Evolutionary conservation across 2,329 filamentous ascomycete genomes (phyloP), one percentile per base, ranked within the genome.

Genomic region (Aspergillus pseudonomiae): DNA sequence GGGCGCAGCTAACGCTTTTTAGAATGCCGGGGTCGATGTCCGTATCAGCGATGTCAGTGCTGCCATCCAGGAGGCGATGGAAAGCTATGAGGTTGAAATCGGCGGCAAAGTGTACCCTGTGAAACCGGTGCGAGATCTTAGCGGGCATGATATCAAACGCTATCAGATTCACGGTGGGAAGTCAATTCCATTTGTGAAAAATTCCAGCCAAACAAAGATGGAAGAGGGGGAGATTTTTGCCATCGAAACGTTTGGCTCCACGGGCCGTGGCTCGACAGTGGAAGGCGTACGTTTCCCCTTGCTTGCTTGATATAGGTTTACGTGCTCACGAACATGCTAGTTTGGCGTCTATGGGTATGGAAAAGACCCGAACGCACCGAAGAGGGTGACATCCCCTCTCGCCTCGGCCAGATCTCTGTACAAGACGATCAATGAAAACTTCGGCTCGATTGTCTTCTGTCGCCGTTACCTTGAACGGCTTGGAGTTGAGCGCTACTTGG

Each of bases 391-490:
- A 63, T 65, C 84, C 41, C 80, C 77, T 55, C 81, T 87, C 12
- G 77, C 82, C 4, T 85, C 84, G 1, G 87, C 88, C 14, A 87
- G 84, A 63, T 80, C 82, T 6, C 72, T 90, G 46, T 80, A 86
- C 64, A 86, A 85, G 69, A 84, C 80, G 0, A 89, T 90, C 69
- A 81, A 85, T 57, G 83, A 86, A 68, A 88, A 89, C 63, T 90
- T 90, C 63, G 85, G 86, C 24, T 87, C 84, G 0, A 69, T 90
- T 32, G 84, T 87, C 1, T 89, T 89, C 70, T 88, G 81, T 61
- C 81, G 86, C 24, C 84, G 87, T 9, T 89, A 89, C 65, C 80
- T 90, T 32, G 87, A 89, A 50, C 83, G 86, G n/a, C 77, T 89
- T n/a, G 88, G 88, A 0, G 73, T 84, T 21, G 81, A 88, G 52